Evolutionary conservation across 2,329 filamentous ascomycete species (phyloP).

Genomic region (Fusarium foetens): DNA sequence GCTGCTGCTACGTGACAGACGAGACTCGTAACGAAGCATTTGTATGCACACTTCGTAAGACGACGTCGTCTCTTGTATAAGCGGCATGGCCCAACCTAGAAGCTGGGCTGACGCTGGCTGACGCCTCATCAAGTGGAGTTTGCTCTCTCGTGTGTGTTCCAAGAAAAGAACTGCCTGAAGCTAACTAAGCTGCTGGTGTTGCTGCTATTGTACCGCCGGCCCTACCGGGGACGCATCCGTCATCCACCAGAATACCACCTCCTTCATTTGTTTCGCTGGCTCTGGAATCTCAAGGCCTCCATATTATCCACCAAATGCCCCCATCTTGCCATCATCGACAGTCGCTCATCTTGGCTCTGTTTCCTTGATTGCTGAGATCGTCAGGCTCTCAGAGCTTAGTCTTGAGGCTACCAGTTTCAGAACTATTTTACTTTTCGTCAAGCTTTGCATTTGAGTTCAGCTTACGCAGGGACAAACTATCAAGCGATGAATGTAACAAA

Average conservation of each 20-base stretch:
- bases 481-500: background rate
- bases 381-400: background rate
- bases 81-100: conserved; percentile 12
- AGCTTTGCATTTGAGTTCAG: conserved; percentile 21
- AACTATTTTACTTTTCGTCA: background rate
- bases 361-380: background rate
- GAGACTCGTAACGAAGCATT: background rate
- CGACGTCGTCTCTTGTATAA: conserved; percentile 23
- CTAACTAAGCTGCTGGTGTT: background rate
- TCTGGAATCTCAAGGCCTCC: conserved; percentile 19
- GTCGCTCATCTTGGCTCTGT: background rate
- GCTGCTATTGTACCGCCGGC: conserved; percentile 9
- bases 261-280: conserved; percentile 23
- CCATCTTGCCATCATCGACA: conserved; percentile 20
- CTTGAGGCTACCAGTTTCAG: background rate
- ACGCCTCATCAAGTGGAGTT: conserved; percentile 22
- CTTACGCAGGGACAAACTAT: conserved; percentile 20
- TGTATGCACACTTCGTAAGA: conserved; percentile 23
- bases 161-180: conserved; percentile 27
- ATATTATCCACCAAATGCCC: conserved; percentile 24
- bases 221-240: conserved; percentile 29
- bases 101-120: conserved; percentile 29
- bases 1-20: background rate
- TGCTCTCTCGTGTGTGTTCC: conserved; percentile 25
- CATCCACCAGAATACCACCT: conserved; percentile 24